These are phyloP conservation scores for Agrostemma githago DNA, from an alignment of 148 eudicot genomes.

Conservation along the genomic window DNA sequence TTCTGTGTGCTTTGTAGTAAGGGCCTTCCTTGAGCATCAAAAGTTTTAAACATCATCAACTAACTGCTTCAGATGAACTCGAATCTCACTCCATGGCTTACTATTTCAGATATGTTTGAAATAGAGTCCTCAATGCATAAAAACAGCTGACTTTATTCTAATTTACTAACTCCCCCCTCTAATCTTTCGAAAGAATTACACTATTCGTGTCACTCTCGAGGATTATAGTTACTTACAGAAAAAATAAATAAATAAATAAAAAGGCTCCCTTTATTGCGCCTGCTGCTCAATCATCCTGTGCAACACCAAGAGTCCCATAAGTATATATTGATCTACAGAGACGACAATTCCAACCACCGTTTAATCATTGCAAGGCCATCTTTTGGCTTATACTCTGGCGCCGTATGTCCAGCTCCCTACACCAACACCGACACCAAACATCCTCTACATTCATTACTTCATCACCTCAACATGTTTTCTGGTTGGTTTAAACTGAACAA, in stretches of 20 bases:
- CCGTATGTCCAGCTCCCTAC: slow-evolving; percentile 30
- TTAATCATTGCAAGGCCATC: slow-evolving; percentile 21
- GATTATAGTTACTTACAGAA: not conserved
- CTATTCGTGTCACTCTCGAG: not conserved
- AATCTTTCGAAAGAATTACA: not conserved
- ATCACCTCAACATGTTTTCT: not conserved
- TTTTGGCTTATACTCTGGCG: slow-evolving; percentile 19
- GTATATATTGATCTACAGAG: not conserved
- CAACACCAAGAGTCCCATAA: not conserved
- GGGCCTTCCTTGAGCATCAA: too few species aligned
- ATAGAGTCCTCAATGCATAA: too few species aligned
- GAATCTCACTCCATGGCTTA: too few species aligned
- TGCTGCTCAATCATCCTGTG: not conserved
- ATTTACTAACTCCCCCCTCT: not conserved
- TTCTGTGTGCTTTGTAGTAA: too few species aligned
- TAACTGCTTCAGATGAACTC: too few species aligned
- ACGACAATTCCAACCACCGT: slow-evolving; percentile 11
- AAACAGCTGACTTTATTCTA: not conserved
- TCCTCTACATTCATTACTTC: not conserved
- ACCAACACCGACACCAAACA: not conserved
- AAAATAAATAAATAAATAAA: too few species aligned
- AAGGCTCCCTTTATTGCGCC: not conserved
- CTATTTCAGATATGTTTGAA: too few species aligned
- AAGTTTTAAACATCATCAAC: too few species aligned
- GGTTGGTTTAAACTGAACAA: not conserved